Evolutionary conservation across 2,329 filamentous ascomycete species (phyloP).

Genomic region (Aureobasidium sp.): DNA sequence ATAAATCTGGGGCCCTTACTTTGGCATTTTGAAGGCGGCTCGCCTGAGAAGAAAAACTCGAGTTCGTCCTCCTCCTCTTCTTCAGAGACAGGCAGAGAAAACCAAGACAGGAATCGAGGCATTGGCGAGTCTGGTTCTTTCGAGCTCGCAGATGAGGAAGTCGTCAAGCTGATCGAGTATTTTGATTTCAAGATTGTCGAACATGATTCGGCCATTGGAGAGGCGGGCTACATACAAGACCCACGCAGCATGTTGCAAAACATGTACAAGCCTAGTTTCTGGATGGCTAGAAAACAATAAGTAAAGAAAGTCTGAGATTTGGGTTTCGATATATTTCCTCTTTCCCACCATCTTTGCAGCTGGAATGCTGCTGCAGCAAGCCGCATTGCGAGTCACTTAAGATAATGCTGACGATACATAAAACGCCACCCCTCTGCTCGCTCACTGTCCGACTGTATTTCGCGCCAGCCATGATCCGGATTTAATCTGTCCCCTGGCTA

Average conservation of each 20-base stretch:
- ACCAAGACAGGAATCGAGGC: conserved; percentile 37
- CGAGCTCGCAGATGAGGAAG: conserved; percentile 84
- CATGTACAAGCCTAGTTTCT: conserved; percentile 70
- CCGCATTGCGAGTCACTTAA: not conserved
- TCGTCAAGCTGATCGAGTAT: conserved; percentile 62
- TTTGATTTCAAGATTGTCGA: conserved; percentile 63
- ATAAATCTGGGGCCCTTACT: conserved; percentile 85
- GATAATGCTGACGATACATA: not conserved
- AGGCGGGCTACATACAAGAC: conserved; percentile 78
- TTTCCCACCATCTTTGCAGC: not conserved
- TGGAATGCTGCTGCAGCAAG: not conserved
- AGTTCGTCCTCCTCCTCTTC: not conserved
- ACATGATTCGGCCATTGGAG: conserved; percentile 43
- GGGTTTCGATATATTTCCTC: not conserved
- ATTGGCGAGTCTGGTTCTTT: conserved; percentile 86
- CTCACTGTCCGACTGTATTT: not conserved
- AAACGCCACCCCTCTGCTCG: not conserved
- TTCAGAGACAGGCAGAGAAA: conserved; percentile 39
- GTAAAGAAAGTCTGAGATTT: not conserved
- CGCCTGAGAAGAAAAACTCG: conserved; percentile 29
- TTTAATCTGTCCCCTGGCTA: not conserved
- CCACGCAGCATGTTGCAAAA: conserved; percentile 77
- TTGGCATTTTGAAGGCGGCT: conserved; percentile 87
- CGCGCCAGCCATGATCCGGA: not conserved
- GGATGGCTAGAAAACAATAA: conserved; percentile 67